Evolutionary conservation across 352 stramenopile genomes (phyloP).

Genomic region (Phytopythium chamaehyphon): DNA sequence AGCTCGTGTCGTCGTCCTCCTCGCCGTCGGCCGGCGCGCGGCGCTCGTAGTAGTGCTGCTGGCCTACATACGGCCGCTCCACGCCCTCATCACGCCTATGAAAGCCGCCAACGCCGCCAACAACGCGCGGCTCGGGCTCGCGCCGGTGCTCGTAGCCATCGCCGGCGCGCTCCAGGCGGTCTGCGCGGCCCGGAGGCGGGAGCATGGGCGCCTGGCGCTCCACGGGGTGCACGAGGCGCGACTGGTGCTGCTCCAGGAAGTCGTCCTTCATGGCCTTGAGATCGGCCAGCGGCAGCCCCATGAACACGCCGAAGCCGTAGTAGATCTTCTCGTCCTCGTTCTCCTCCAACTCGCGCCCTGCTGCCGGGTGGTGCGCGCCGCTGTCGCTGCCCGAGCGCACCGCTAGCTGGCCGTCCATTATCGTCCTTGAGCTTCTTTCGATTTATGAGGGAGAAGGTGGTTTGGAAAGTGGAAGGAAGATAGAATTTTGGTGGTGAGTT

Average conservation of each 20-base stretch:
- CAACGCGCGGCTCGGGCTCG: constrained; percentile 18
- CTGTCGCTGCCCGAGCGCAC: constrained; percentile 14
- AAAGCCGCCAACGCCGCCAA: not conserved
- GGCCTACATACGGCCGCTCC: constrained; percentile 16
- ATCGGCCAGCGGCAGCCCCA: constrained; percentile 78
- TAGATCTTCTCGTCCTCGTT: constrained; percentile 85
- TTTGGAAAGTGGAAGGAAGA: no score
- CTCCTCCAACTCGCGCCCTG: constrained; percentile 32
- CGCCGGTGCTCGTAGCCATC: constrained; percentile 11
- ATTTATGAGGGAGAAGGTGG: no score
- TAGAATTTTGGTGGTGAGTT: not conserved
- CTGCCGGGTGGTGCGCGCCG: constrained; percentile 11
- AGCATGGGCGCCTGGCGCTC: constrained; percentile 5
- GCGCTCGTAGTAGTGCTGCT: constrained; percentile 10
- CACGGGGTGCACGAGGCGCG: constrained; percentile 5
- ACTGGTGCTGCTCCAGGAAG: constrained; percentile 59
- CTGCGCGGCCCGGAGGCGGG: constrained; percentile 5
- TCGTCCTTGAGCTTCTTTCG: constrained; percentile 1
- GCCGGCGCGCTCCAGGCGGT: constrained; percentile 10
- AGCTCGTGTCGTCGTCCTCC: constrained; percentile 46
- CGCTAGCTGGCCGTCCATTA: constrained; percentile 41
- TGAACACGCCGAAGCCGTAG: constrained; percentile 88
- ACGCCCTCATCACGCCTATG: constrained; percentile 6
- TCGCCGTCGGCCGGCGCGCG: constrained; percentile 17
- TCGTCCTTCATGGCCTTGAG: constrained; percentile 84